Evolutionary conservation across 164 flowering plant genomes (phyloP).

Genomic region (Sextonia rubra): DNA sequence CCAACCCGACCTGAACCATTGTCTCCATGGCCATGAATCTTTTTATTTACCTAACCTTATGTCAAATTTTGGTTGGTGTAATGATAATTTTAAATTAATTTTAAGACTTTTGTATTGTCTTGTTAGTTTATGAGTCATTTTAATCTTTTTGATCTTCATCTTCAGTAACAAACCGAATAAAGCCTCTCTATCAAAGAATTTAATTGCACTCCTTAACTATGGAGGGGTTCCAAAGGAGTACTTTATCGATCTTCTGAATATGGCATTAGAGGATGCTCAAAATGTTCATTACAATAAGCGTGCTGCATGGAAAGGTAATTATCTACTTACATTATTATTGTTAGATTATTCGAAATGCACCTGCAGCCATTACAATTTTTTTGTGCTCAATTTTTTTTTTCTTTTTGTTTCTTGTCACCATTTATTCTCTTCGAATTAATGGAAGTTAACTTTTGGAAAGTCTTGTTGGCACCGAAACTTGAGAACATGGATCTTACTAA

Average conservation of each 20-base stretch:
- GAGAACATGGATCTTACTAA: too few species aligned
- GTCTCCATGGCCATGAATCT: too few species aligned
- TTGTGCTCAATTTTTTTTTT: background rate
- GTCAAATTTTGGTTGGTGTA: background rate
- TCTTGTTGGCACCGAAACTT: too few species aligned
- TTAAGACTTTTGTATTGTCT: background rate
- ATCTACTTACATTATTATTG: background rate
- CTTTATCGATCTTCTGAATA: constrained; percentile 37
- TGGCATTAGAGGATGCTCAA: constrained; percentile 43
- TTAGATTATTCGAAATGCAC: background rate
- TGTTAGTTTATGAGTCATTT: background rate
- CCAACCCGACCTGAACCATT: too few species aligned
- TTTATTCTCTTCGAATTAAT: too few species aligned
- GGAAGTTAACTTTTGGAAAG: too few species aligned
- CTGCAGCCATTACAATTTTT: background rate
- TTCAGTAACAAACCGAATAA: constrained; percentile 43
- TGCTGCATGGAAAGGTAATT: constrained; percentile 52
- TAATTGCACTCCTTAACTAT: constrained; percentile 56
- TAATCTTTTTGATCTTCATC: background rate
- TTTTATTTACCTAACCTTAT: background rate
- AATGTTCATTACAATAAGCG: constrained; percentile 31
- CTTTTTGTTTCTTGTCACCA: background rate
- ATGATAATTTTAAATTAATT: background rate
- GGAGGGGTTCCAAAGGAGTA: constrained; percentile 60
- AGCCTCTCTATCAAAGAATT: constrained; percentile 38